Percentiles rank a stretch among this genome's conserved stretches.
Conservation (phyloP, 148 eudicot species). For the Mesembryanthemum crystallinum region DNA sequence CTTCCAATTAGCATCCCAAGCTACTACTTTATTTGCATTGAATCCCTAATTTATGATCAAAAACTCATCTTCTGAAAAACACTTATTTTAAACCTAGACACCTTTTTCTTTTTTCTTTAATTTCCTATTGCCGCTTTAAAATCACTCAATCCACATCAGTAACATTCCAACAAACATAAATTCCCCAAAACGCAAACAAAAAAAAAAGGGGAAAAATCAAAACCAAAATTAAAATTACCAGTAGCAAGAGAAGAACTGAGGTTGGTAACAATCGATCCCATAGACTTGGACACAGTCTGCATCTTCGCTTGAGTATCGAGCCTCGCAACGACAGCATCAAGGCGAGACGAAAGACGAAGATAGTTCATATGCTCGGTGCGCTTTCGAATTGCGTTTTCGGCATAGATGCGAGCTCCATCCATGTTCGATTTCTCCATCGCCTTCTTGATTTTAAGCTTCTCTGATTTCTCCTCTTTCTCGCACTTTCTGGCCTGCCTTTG, state of each 20-base stretch:
- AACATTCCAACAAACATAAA: neutral
- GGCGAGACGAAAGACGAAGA: constrained; percentile 31
- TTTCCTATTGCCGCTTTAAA: too few species aligned
- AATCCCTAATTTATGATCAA: too few species aligned
- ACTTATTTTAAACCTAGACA: too few species aligned
- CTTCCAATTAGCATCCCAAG: too few species aligned
- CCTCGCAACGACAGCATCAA: constrained; percentile 31
- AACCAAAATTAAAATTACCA: constrained; percentile 17
- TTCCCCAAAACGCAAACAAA: neutral
- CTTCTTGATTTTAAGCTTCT: constrained; percentile 36
- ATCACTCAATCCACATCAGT: too few species aligned
- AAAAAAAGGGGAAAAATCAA: neutral
- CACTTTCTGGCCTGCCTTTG: constrained; percentile 50
- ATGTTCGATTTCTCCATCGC: constrained; percentile 38
- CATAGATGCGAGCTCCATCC: constrained; percentile 36
- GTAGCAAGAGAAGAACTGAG: constrained; percentile 58
- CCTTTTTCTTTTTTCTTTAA: too few species aligned
- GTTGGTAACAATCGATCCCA: constrained; percentile 63
- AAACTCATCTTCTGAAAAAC: too few species aligned
- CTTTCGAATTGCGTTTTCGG: constrained; percentile 37
- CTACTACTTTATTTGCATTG: too few species aligned
- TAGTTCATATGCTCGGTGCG: constrained; percentile 38
- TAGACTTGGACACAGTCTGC: constrained; percentile 55
- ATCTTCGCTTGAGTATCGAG: constrained; percentile 38
- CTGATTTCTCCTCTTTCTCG: constrained; percentile 37